These are phyloP conservation scores for Chytridiales sp. DNA, from an alignment of 371 early-diverging fungal species.

Conservation along the genomic window DNA sequence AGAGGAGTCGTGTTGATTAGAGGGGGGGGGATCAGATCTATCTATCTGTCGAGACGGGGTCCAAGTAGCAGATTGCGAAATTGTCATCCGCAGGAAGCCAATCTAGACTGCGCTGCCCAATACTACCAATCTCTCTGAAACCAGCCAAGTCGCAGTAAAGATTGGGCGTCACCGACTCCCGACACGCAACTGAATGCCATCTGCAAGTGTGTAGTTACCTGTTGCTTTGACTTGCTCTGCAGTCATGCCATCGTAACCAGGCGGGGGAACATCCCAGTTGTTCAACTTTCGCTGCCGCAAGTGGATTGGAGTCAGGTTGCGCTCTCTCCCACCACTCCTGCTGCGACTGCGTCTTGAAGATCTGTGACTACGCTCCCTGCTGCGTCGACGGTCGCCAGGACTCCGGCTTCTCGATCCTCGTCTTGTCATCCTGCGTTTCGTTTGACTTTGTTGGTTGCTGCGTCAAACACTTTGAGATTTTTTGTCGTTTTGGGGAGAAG, in stretches of 20 bases:
- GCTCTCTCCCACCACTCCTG: constrained; percentile 19
- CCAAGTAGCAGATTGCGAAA: background rate
- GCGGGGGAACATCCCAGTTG: constrained; percentile 93
- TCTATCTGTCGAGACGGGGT: too few relatives aligned
- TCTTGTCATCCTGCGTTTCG: constrained; percentile 5
- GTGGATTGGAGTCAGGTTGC: constrained; percentile 61
- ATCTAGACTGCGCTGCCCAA: background rate
- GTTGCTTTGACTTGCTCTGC: constrained; percentile 89
- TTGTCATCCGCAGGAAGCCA: too few relatives aligned
- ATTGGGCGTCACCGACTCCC: background rate
- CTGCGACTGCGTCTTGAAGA: constrained; percentile 22
- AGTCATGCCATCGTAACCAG: constrained; percentile 87
- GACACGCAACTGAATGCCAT: too few relatives aligned
- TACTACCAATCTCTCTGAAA: too few relatives aligned
- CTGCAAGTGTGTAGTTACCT: constrained; percentile 49
- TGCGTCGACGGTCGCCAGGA: constrained; percentile 28
- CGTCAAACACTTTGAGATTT: too few relatives aligned
- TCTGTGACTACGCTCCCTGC: constrained; percentile 21
- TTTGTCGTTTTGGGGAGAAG: too few relatives aligned
- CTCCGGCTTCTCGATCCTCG: constrained; percentile 33
- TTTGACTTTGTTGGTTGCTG: too few relatives aligned
- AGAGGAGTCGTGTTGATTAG: background rate
- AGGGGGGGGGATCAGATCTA: too few relatives aligned
- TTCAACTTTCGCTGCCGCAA: constrained; percentile 74
- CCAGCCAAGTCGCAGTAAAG: background rate